These are phyloP conservation scores for Solanum chiquidenum DNA, from an alignment of 257 asterid genomes.

Conservation along the genomic window DNA sequence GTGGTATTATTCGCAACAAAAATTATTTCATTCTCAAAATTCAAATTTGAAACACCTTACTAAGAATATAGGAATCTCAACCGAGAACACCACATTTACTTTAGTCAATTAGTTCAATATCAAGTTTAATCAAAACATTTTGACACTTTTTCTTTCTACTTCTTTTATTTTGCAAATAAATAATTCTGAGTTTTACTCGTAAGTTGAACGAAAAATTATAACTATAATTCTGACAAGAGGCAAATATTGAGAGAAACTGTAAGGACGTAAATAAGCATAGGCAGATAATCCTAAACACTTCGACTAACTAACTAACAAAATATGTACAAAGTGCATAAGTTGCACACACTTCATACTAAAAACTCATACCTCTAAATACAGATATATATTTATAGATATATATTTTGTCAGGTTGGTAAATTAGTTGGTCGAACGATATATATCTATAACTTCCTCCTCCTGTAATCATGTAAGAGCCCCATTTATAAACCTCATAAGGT, in stretches of 20 bases:
- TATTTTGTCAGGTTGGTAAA: neutral
- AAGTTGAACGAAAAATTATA: neutral
- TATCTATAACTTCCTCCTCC: neutral
- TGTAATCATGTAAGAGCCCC: neutral
- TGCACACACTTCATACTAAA: neutral
- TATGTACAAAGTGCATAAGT: neutral
- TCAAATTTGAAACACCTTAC: neutral
- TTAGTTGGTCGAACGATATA: neutral
- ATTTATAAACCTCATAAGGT: neutral
- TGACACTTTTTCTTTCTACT: neutral
- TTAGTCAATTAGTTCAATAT: neutral
- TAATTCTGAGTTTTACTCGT: neutral
- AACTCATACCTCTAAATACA: neutral
- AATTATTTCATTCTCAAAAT: rapidly evolving
- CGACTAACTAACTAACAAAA: neutral
- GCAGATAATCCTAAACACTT: neutral
- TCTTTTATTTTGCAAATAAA: neutral
- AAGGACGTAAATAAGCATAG: neutral
- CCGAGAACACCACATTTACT: no score
- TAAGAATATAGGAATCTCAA: no score
- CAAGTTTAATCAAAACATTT: neutral
- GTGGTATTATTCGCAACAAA: neutral
- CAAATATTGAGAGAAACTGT: neutral
- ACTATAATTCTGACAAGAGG: neutral
- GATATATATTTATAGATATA: no score